Evolutionary conservation across 2,329 filamentous ascomycete genomes (phyloP).

Genomic region (Colletotrichum tamarilloi): DNA sequence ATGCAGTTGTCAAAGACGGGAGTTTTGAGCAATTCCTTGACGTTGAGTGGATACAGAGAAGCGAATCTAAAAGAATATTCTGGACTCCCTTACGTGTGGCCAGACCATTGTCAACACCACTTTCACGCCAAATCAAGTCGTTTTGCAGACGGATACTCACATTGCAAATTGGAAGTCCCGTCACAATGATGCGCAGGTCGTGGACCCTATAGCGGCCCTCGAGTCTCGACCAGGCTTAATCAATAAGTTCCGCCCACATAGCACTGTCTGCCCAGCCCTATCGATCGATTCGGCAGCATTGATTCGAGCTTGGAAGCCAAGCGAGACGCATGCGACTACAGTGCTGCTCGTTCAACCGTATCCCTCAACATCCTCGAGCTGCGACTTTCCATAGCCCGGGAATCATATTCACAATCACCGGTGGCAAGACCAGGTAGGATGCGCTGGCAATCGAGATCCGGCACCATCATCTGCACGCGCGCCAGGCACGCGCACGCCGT

Average conservation of each 20-base stretch:
- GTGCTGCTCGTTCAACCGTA: background rate
- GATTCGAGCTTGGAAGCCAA: background rate
- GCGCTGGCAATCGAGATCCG: constrained; percentile 24
- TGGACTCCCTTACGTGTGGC: background rate
- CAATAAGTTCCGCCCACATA: constrained; percentile 11
- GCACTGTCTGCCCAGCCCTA: background rate
- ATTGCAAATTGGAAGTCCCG: background rate
- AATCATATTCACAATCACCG: background rate
- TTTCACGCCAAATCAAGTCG: background rate
- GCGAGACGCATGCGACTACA: background rate
- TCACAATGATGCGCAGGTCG: background rate
- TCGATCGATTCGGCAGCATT: constrained; percentile 5
- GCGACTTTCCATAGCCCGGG: background rate
- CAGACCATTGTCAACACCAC: background rate
- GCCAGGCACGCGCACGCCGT: constrained; percentile 13
- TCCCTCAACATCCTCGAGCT: background rate
- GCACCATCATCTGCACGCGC: constrained; percentile 19
- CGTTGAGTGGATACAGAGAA: background rate
- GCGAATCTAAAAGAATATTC: background rate
- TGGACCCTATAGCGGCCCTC: constrained; percentile 14
- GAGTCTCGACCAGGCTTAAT: background rate
- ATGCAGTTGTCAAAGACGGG: background rate
- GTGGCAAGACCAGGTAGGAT: constrained; percentile 12
- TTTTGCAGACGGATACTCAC: background rate
- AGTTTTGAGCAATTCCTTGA: background rate